Evolutionary conservation across 164 flowering plant species (phyloP), one percentile per base, ranked within the genome.

Genomic region (Stephania cephalantha): DNA sequence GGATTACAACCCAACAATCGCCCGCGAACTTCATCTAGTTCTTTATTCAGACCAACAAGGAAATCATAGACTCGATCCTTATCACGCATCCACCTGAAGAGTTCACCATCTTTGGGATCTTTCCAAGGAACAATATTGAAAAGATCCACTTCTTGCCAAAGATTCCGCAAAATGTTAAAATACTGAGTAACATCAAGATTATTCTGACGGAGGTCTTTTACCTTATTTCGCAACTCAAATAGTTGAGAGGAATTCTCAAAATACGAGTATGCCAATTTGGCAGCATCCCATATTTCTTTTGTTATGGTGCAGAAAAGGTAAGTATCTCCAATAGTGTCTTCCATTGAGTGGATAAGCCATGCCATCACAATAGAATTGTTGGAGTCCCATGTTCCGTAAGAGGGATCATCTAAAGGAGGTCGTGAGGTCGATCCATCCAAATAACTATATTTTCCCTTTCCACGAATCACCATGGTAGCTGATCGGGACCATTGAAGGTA

Each of bases 261-360:
- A 29, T 69, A 55, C 22, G 58, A 18, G 55, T 63, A 66, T 35
- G 30, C 25, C 3, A 20, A 10, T 46, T 48, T 8, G 6, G 68
- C 29, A 50, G 8, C 18, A 12, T 67, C 76, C 63, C 71, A 74
- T 25, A 74, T 61, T 31, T 74, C 71, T 15, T 74, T 74, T 25
- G 65, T 44, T 25, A 15, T 74, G 46, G 71, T 15, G 9, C 31
- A 74, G 46, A 46, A 68, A 63, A 67, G 48, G 22, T 74, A 52
- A 30, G 48, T 68, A 29, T 46, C 48, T 64, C 42, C 63, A 48
- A 68, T 67, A 22, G 50, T 64, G 18, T 74, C 76, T 65, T 74
- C 76, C 71, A 74, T 68, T 46, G 71, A 74, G 6, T 74, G 48
- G 45, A 74, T 45, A 17, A 74, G 44, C 76, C 76, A 74, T 5